Evolutionary conservation across 2,329 filamentous ascomycete genomes (phyloP).

Genomic region (Leptographium flavum): DNA sequence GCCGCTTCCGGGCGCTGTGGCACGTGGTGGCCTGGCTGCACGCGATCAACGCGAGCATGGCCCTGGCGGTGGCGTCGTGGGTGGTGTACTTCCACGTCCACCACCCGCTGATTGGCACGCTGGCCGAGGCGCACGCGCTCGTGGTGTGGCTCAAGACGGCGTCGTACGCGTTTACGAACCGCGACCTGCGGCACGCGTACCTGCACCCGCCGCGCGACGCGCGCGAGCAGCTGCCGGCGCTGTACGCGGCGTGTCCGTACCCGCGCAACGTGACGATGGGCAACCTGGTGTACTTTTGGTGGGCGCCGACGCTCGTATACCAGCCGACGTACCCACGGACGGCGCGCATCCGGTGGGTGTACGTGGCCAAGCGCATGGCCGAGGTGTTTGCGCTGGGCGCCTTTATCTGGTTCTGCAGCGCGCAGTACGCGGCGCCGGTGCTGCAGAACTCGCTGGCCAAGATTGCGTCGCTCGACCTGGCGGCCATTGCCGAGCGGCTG

Average conservation of each 20-base stretch:
- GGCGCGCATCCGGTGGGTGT: slow-evolving; percentile 67
- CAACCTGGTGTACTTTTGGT: slow-evolving; percentile 94
- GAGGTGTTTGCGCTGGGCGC: slow-evolving; percentile 68
- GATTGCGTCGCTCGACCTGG: slow-evolving; percentile 64
- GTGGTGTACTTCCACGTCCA: slow-evolving; percentile 85
- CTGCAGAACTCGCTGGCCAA: slow-evolving; percentile 81
- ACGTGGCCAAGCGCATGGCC: slow-evolving; percentile 67
- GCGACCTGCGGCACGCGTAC: slow-evolving; percentile 82
- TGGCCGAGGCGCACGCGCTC: slow-evolving; percentile 82
- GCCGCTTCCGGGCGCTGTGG: slow-evolving; percentile 65
- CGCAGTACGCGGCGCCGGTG: slow-evolving; percentile 86
- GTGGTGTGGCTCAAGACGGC: slow-evolving; percentile 94
- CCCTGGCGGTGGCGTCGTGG: slow-evolving; percentile 65
- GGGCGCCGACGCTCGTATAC: slow-evolving; percentile 91
- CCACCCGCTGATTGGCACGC: slow-evolving; percentile 83
- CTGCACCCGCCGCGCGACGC: slow-evolving; percentile 59
- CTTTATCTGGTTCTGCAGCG: slow-evolving; percentile 90
- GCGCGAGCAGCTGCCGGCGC: slow-evolving; percentile 56
- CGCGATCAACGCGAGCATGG: slow-evolving; percentile 68
- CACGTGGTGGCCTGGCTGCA: slow-evolving; percentile 66
- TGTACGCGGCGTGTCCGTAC: slow-evolving; percentile 77
- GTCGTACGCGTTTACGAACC: slow-evolving; percentile 92
- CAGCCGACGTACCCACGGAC: slow-evolving; percentile 92
- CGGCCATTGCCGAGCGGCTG: slow-evolving; percentile 73
- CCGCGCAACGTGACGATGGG: slow-evolving; percentile 77